A percentile compares a stretch with the other conserved stretches of the same genome.
phyloP scores from a whole-genome alignment of 116 monocot genomes.

The Zostera marina region DNA sequence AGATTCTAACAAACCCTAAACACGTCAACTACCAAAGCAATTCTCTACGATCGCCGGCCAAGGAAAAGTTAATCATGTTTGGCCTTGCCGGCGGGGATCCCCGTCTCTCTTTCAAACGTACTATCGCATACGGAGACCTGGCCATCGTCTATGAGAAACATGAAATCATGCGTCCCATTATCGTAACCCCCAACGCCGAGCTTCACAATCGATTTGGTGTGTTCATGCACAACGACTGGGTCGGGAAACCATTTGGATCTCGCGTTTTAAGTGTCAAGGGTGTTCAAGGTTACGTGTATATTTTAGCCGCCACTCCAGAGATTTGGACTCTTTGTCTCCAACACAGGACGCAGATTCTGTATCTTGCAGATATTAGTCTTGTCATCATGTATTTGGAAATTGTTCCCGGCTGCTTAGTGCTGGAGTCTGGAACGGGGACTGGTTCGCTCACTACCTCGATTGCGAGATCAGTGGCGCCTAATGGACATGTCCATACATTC shows the following conservation, averaged over 20 bases:
- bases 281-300: conserved; percentile 66
- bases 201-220: conserved; percentile 83
- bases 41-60: background rate
- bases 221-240: conserved; percentile 91
- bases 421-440: conserved; percentile 92
- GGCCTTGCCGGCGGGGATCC: background rate
- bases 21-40: too few species aligned
- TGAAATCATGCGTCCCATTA: conserved; percentile 69
- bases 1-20: too few species aligned
- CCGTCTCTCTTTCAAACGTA: conserved; percentile 27
- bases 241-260: conserved; percentile 70
- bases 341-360: conserved; percentile 93
- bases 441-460: conserved; percentile 96
- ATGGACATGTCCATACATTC: conserved; percentile 73
- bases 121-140: conserved; percentile 47
- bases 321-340: conserved; percentile 83
- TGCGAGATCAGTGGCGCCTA: conserved; percentile 76
- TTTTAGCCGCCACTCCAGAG: conserved; percentile 79
- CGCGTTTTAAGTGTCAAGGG: conserved; percentile 61
- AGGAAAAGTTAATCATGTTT: background rate
- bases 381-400: conserved; percentile 78
- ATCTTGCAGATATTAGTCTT: conserved; percentile 82
- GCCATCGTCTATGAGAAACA: conserved; percentile 85
- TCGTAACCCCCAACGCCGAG: conserved; percentile 25
- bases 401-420: conserved; percentile 78